Base-by-base conservation (phyloP, 768 basidiomycete genomes). In the Galerina sulciceps region DNA sequence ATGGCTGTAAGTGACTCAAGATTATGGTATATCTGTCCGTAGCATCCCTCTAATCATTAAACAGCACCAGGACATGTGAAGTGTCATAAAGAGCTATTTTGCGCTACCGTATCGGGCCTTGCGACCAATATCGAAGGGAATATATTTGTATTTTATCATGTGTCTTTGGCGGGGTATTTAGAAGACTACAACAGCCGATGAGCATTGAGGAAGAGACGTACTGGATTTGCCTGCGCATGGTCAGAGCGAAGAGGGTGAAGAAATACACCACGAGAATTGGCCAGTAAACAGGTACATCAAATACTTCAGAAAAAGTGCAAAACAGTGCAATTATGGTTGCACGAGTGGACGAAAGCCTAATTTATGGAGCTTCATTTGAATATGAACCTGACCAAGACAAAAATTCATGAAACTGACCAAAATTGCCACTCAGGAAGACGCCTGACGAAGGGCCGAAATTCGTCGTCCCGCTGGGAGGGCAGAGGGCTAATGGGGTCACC, bases 241-340 rank as follows among this genome's bases (percentile, higher is more conserved):
- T 99, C 65, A 99, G 79, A 18, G 92, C 85, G 70, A 98, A 98
- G 54, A 99, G 83, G 42, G 95, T 90, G 74, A 91, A 91, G 82
- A 99, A 99, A 79, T 99, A 99, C 57, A 98, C 80, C 66, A 99
- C 88, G 54, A 99, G 86, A 74, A 99, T 99, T 8, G 97, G 97
- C 96, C 97, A 99, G 78, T 97, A 99, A 20, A 99, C 97, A 6
- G 97, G 96, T 18, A 99, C 91, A 71, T 99, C 96, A 65, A 97
- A 96, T 36, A 89, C 77, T 45, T 90, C 82, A 22, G 93, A 96
- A 55, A 89, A 77, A 2, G 97, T 93, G 72, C 90, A 90, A 53
- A 89, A 75, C 41, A 96, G 67, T 4, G 94, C 90, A 52, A 99
- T 70, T 18, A 91, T n/a, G 22, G 92, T 90, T 10, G 96, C 94